Evolutionary conservation across 2,329 filamentous ascomycete species (phyloP).

Genomic region (Colletotrichum sp.): DNA sequence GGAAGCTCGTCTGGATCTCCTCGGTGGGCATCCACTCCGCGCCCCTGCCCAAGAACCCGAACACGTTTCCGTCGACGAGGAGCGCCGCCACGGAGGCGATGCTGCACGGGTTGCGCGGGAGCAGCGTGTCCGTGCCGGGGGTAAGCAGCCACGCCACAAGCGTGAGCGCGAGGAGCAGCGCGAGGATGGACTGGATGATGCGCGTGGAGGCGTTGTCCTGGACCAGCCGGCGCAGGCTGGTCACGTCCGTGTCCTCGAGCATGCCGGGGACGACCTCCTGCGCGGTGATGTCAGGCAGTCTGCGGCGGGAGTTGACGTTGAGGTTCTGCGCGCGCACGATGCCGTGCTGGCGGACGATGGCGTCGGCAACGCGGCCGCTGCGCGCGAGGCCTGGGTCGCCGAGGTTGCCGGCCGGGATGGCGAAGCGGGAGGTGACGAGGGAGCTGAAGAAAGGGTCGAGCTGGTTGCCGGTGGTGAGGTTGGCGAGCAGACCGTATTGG

Average conservation of each 20-base stretch:
- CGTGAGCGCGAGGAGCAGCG: constrained; percentile 29
- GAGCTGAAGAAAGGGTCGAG: constrained; percentile 41
- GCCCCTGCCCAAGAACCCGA: constrained; percentile 29
- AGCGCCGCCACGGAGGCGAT: constrained; percentile 42
- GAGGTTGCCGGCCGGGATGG: constrained; percentile 30
- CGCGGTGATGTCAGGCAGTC: constrained; percentile 14
- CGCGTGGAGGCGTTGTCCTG: constrained; percentile 38
- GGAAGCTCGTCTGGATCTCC: constrained; percentile 24
- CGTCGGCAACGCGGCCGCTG: constrained; percentile 29
- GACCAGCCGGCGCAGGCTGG: constrained; percentile 21
- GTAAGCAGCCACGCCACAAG: constrained; percentile 32
- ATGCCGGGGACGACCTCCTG: constrained; percentile 15
- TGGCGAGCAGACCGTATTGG: constrained; percentile 33
- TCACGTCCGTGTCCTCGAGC: constrained; percentile 17
- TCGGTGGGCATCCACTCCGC: constrained; percentile 28
- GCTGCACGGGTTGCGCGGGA: constrained; percentile 35
- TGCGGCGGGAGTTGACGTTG: constrained; percentile 25
- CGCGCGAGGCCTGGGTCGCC: constrained; percentile 21
- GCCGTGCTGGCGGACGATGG: constrained; percentile 39
- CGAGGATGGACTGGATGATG: constrained; percentile 36
- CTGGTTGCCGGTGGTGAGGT: constrained; percentile 28
- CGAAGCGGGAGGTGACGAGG: constrained; percentile 36
- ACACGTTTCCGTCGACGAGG: constrained; percentile 41
- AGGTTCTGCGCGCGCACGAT: constrained; percentile 40
- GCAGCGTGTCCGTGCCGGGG: constrained; percentile 23